phyloP scores from a whole-genome alignment of 2,329 filamentous ascomycete species.

The Aspergillus sclerotialis region DNA sequence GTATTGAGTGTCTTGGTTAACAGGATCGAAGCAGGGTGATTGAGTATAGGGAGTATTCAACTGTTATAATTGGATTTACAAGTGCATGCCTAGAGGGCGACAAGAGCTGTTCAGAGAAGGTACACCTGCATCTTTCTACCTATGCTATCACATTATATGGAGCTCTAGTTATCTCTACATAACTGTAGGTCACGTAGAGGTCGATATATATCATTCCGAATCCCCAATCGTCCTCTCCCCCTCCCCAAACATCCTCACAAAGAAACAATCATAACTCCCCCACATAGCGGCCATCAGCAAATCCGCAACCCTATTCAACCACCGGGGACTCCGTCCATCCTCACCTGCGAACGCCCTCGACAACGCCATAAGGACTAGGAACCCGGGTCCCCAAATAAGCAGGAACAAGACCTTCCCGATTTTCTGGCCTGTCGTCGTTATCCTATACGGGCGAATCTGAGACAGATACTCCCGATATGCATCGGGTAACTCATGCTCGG shows the following conservation, averaged over 20 bases:
- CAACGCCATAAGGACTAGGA: conserved; percentile 49
- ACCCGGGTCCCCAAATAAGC: conserved; percentile 49
- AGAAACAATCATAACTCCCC: conserved; percentile 57
- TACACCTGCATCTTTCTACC: too few relatives aligned
- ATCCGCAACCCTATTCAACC: conserved; percentile 52
- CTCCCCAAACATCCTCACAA: conserved; percentile 69
- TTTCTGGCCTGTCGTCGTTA: conserved; percentile 60
- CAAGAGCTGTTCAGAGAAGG: too few relatives aligned
- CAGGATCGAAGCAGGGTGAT: too few relatives aligned
- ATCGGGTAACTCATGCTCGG: conserved; percentile 69
- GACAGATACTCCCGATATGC: conserved; percentile 71
- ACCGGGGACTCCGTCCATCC: conserved; percentile 60
- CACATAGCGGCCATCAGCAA: conserved; percentile 54
- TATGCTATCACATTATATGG: too few relatives aligned
- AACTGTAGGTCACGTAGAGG: too few relatives aligned
- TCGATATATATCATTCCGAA: too few relatives aligned
- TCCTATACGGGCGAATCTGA: conserved; percentile 61
- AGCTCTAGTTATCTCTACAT: too few relatives aligned
- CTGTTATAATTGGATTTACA: too few relatives aligned
- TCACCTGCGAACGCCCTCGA: conserved; percentile 50
- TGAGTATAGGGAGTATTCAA: too few relatives aligned
- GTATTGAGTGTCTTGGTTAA: too few relatives aligned
- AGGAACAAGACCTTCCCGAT: conserved; percentile 61
- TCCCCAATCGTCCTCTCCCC: conserved; percentile 60
- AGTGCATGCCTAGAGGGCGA: too few relatives aligned